Conservation (phyloP, 2,329 filamentous ascomycete genomes). For the Fusarium hostae region DNA sequence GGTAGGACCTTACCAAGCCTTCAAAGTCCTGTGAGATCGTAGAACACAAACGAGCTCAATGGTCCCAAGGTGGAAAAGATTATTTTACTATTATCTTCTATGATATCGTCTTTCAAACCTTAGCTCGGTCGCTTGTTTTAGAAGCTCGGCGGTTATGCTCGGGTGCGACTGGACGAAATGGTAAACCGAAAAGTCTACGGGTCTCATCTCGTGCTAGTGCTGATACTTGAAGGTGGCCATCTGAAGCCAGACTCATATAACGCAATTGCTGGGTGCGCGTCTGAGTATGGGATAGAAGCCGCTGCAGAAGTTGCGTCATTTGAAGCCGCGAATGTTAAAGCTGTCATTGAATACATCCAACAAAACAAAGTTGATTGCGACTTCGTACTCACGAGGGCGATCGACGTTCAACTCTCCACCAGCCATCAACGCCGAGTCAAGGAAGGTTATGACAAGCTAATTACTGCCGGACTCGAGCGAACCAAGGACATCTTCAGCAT, state of each 20-base stretch:
- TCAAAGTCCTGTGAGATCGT: rapidly evolving
- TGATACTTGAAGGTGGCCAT: not conserved
- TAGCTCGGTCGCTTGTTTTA: rapidly evolving
- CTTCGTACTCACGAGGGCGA: not conserved
- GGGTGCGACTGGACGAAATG: not conserved
- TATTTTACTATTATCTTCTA: no score
- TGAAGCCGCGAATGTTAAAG: not conserved
- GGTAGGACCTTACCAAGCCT: no score
- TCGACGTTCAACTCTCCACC: not conserved
- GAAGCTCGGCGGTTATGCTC: not conserved
- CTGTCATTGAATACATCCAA: not conserved
- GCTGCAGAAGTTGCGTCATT: not conserved
- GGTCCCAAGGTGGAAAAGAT: no score
- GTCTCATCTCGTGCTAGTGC: rapidly evolving
- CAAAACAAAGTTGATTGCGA: not conserved
- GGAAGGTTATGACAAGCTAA: not conserved
- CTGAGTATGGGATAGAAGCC: not conserved
- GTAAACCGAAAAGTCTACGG: rapidly evolving
- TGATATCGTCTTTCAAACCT: no score
- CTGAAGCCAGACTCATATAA: not conserved
- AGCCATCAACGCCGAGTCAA: not conserved
- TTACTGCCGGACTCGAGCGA: not conserved
- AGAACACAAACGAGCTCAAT: no score
- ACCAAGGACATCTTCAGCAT: not conserved
- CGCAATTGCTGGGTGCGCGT: not conserved